Base-by-base conservation (phyloP, 495 filamentous ascomycete species). In the Aspergillus asperescens region DNA sequence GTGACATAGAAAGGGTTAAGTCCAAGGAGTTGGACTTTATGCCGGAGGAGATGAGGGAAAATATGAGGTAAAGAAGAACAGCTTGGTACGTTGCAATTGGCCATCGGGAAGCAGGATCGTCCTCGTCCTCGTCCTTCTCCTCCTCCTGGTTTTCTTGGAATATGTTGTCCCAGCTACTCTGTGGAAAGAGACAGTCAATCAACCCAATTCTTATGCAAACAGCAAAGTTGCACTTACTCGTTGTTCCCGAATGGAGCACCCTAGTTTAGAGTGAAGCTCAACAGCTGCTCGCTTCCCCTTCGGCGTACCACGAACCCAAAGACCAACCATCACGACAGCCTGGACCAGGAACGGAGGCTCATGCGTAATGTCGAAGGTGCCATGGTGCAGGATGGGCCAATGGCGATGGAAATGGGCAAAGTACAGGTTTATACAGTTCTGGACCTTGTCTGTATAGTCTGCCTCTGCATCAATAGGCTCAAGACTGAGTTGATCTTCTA, bases 41-140 rank as follows among this genome's bases (percentile, higher is more conserved):
- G 4, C 34, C 37, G 9, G 48, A 40, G n/a, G 29, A 32, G 3
- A 47, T 23, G 8, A 31, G 15, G 16, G 44, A 47, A 29, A 57
- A 52, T 9, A 57, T 57, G 1, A 57, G 48, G 15, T 57, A 57
- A 32, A 57, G 34, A 16, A 57, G 54, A n/a, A 57, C 48, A 34
- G 22, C 54, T 16, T 57, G 54, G 43, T 57, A 57, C 1, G 54
- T 57, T 9, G 54, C 54, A 7, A 57, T 46, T 1, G 54, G 54
- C 42, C 54, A 57, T 15, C 16, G 32, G 10, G 54, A 57, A 4
- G 48, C 12, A 16, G 44, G 34, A 6, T 29, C 20, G 3, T 38
- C 22, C 8, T 10, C 7, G 16, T 46, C 5, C 7, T 7, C 15
- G 7, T 22, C 1, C 4, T 22, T 12, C 27, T 4, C 18, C 23